Evolutionary conservation across 1,284 basidiomycete species (phyloP).

Genomic region (Moniliella sp.): DNA sequence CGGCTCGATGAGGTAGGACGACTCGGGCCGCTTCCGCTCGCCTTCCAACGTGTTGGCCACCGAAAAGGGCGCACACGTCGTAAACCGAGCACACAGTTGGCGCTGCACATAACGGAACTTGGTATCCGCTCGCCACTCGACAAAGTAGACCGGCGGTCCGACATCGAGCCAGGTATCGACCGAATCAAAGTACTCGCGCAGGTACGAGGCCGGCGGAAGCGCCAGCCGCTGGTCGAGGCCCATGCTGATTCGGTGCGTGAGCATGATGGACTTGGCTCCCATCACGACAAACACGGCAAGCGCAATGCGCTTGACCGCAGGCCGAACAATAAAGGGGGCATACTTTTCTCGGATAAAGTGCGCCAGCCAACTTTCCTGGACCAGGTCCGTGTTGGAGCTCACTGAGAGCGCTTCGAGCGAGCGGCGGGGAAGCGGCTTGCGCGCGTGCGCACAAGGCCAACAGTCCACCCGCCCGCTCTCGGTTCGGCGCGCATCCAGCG

Average conservation of each 20-base stretch:
- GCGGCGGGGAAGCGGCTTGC: background rate
- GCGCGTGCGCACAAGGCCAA: constrained; percentile 7
- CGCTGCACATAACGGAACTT: constrained; percentile 44
- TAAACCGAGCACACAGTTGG: constrained; percentile 71
- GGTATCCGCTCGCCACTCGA: constrained; percentile 9
- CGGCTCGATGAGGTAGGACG: constrained; percentile 72
- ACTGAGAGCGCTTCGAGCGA: constrained; percentile 35
- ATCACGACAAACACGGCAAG: constrained; percentile 54
- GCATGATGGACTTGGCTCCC: constrained; percentile 61
- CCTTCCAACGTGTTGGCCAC: constrained; percentile 71
- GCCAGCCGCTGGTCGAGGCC: constrained; percentile 82
- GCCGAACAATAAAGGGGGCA: constrained; percentile 60
- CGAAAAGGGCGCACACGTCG: constrained; percentile 67
- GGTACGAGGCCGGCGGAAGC: constrained; percentile 69
- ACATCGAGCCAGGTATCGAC: constrained; percentile 70
- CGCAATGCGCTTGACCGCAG: constrained; percentile 54
- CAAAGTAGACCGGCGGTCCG: constrained; percentile 88
- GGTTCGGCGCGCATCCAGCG: constrained; percentile 27
- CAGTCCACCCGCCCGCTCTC: constrained; percentile 16
- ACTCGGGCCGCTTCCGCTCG: constrained; percentile 59
- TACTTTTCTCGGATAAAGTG: constrained; percentile 66
- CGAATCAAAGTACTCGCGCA: constrained; percentile 71
- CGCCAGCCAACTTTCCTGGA: constrained; percentile 43
- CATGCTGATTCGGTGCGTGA: constrained; percentile 65
- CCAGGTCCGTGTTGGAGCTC: constrained; percentile 36